These are phyloP conservation scores for Kalmanozyma brasiliensis DNA, from an alignment of 1,284 basidiomycete genomes.

Conservation along the genomic window DNA sequence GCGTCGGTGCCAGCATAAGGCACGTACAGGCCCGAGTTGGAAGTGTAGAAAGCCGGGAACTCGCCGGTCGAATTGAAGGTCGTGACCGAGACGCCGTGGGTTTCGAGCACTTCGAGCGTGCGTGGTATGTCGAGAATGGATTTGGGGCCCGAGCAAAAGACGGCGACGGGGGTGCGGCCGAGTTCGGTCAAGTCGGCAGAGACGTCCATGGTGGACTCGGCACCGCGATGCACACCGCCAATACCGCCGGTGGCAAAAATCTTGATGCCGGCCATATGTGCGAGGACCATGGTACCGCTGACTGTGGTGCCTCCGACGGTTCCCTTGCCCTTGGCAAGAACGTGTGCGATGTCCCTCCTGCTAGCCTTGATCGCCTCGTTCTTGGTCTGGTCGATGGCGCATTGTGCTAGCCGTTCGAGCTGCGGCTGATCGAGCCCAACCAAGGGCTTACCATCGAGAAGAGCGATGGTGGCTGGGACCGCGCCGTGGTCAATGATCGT, in stretches of 20 bases:
- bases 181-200: constrained; percentile 65
- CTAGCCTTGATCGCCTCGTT: constrained; percentile 78
- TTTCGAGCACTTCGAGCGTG: constrained; percentile 96
- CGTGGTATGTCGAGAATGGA: constrained; percentile 90
- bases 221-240: constrained; percentile 93
- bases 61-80: constrained; percentile 77
- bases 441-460: constrained; percentile 84
- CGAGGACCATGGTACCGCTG: constrained; percentile 75
- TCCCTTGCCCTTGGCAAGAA: constrained; percentile 74
- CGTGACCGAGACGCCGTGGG: constrained; percentile 90
- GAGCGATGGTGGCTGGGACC: constrained; percentile 88
- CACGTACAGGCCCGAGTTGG: constrained; percentile 83
- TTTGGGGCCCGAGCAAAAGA: constrained; percentile 94
- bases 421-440: constrained; percentile 80
- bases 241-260: constrained; percentile 69
- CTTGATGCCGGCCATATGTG: constrained; percentile 63
- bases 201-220: constrained; percentile 87
- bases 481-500: constrained; percentile 82
- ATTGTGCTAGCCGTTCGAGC: constrained; percentile 77
- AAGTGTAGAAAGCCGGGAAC: constrained; percentile 95
- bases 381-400: constrained; percentile 59
- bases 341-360: constrained; percentile 83
- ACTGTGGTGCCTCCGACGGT: constrained; percentile 89
- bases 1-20: constrained; percentile 42
- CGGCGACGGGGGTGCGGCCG: constrained; percentile 69